Percentiles rank a stretch among this genome's conserved stretches.
These are phyloP conservation scores for Yamadazyma kitorensis DNA, from an alignment of 805 yeast genomes.

Conservation along the genomic window DNA sequence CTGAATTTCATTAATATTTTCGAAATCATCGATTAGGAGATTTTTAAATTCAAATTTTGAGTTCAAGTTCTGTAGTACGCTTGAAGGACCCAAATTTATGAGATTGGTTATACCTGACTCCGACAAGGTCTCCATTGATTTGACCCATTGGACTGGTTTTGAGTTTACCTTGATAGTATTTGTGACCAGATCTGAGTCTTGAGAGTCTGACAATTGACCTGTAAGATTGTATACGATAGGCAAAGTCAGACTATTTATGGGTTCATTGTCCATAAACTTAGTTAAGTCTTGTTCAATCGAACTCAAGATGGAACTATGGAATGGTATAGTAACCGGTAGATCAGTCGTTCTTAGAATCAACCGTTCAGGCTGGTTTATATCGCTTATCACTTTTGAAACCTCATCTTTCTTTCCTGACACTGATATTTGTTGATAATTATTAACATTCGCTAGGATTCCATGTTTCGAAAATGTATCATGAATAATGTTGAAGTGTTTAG, in stretches of 20 bases:
- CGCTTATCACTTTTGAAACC: conserved; percentile 21
- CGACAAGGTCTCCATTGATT: conserved; percentile 26
- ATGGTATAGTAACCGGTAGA: conserved; percentile 49
- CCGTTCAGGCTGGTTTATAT: conserved; percentile 14
- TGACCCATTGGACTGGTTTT: conserved; percentile 43
- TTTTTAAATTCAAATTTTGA: conserved; percentile 6
- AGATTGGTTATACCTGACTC: conserved; percentile 17
- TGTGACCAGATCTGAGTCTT: conserved; percentile 23
- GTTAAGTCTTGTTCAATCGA: conserved; percentile 34
- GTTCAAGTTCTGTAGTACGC: conserved; percentile 26
- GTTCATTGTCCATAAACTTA: neutral
- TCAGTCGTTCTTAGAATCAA: conserved; percentile 22
- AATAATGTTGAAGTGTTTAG: conserved; percentile 19
- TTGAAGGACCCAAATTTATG: conserved; percentile 40
- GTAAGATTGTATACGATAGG: conserved; percentile 40
- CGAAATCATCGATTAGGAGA: conserved; percentile 3
- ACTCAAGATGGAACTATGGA: conserved; percentile 42
- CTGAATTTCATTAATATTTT: too few relatives aligned
- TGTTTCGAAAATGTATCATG: conserved; percentile 15
- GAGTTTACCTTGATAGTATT: conserved; percentile 40
- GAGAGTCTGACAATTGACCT: conserved; percentile 23
- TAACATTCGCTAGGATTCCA: conserved; percentile 45
- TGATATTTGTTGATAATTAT: conserved; percentile 41
- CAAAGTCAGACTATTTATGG: conserved; percentile 3
- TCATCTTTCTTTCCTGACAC: conserved; percentile 38